These are phyloP conservation scores for Royoungia palumana DNA, from an alignment of 768 basidiomycete genomes.

Conservation along the genomic window DNA sequence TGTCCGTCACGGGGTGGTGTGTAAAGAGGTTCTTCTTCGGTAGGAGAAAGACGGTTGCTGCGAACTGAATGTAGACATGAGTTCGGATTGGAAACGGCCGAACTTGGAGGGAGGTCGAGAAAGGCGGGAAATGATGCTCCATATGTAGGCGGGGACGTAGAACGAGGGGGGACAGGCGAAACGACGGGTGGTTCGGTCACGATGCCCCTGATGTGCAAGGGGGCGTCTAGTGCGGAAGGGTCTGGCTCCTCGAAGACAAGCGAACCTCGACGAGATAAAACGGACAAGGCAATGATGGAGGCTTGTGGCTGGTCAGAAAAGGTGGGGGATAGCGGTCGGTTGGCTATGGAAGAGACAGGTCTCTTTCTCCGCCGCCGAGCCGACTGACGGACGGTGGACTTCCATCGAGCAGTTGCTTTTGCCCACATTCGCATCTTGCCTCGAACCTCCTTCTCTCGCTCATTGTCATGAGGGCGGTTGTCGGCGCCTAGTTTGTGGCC, in stretches of 20 bases:
- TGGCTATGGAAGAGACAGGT: not conserved
- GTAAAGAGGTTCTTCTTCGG: slow-evolving; percentile 27
- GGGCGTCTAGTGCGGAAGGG: slow-evolving; percentile 3
- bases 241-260: slow-evolving; percentile 11
- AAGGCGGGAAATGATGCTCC: slow-evolving; percentile 28
- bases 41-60: not conserved
- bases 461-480: slow-evolving; percentile 28
- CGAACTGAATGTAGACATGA: slow-evolving; percentile 3
- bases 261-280: slow-evolving; percentile 30
- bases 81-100: slow-evolving; percentile 5
- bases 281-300: slow-evolving; percentile 1
- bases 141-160: slow-evolving; percentile 45
- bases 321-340: slow-evolving; percentile 21
- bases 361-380: slow-evolving; percentile 52
- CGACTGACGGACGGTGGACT: slow-evolving; percentile 55
- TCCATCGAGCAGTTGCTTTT: slow-evolving; percentile 67
- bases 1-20: slow-evolving; percentile 44
- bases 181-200: slow-evolving; percentile 1
- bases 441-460: slow-evolving; percentile 44
- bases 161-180: slow-evolving; percentile 17
- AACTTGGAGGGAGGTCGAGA: slow-evolving; percentile 1
- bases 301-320: slow-evolving; percentile 9
- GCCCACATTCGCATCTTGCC: slow-evolving; percentile 60
- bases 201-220: not conserved
- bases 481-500: slow-evolving; percentile 24